Evolutionary conservation across 2,329 filamentous ascomycete genomes (phyloP).

Genomic region (Microcyclospora pomicola): DNA sequence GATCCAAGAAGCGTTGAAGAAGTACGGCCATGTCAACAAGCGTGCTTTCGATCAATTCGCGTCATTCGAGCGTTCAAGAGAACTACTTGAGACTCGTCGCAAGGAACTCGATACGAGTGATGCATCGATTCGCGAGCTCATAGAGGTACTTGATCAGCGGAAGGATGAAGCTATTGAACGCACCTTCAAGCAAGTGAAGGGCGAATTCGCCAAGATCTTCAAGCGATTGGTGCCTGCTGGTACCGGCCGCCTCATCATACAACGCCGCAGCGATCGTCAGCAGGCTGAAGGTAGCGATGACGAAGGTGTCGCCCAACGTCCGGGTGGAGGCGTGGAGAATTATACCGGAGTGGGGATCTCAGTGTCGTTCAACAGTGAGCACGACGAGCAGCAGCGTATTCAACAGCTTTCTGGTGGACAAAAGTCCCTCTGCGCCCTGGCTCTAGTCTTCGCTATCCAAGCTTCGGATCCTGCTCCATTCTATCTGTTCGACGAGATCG

Average conservation of each 20-base stretch:
- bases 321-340: conserved; percentile 57
- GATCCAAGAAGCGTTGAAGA: conserved; percentile 84
- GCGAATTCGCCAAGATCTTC: conserved; percentile 85
- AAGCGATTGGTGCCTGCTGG: conserved; percentile 90
- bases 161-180: conserved; percentile 98
- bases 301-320: conserved; percentile 44
- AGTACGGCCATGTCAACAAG: conserved; percentile 97
- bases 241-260: conserved; percentile 81
- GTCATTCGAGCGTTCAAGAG: conserved; percentile 85
- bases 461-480: conserved; percentile 94
- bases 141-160: conserved; percentile 79
- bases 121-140: conserved; percentile 77
- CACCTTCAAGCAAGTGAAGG: conserved; percentile 94
- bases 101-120: conserved; percentile 79
- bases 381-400: conserved; percentile 95
- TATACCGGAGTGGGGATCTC: conserved; percentile 94
- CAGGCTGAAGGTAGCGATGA: conserved; percentile 31
- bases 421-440: conserved; percentile 90
- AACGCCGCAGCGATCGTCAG: conserved; percentile 68
- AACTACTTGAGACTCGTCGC: conserved; percentile 69
- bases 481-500: conserved; percentile 98
- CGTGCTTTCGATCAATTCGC: conserved; percentile 99
- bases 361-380: conserved; percentile 96
- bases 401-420: conserved; percentile 95
- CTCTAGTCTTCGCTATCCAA: conserved; percentile 96